These are phyloP conservation scores for Vitis riparia DNA, from an alignment of 164 flowering plant genomes.

Conservation along the genomic window DNA sequence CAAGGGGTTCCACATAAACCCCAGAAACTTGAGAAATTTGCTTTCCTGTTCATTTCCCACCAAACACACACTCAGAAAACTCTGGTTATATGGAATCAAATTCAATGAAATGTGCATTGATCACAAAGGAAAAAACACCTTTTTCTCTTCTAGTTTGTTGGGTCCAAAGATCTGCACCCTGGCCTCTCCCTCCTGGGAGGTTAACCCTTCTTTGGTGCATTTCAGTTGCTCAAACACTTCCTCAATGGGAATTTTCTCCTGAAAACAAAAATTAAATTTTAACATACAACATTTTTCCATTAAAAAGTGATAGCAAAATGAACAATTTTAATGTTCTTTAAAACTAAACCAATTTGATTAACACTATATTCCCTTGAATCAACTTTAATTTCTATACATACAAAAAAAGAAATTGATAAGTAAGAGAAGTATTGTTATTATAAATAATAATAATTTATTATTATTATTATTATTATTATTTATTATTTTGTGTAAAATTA, in stretches of 20 bases:
- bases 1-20: slow-evolving; percentile 82
- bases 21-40: slow-evolving; percentile 71
- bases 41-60: slow-evolving; percentile 50
- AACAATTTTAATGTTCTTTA: no score
- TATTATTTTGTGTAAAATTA: no score
- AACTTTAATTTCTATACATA: no score
- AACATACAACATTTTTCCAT: no score
- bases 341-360: no score
- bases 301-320: no score
- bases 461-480: no score
- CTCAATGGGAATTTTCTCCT: slow-evolving; percentile 68
- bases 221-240: slow-evolving; percentile 76
- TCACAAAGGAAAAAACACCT: slow-evolving; percentile 30
- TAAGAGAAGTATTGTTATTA: no score
- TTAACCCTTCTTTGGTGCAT: slow-evolving; percentile 62
- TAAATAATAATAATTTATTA: no score
- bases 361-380: no score
- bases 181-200: slow-evolving; percentile 47
- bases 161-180: slow-evolving; percentile 74
- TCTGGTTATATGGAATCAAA: background rate
- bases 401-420: no score
- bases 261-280: slow-evolving; percentile 1
- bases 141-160: slow-evolving; percentile 83
- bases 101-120: background rate
- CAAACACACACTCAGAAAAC: background rate